Base-by-base conservation (phyloP, 495 filamentous ascomycete species). In the Friedmanniomyces simplex region DNA sequence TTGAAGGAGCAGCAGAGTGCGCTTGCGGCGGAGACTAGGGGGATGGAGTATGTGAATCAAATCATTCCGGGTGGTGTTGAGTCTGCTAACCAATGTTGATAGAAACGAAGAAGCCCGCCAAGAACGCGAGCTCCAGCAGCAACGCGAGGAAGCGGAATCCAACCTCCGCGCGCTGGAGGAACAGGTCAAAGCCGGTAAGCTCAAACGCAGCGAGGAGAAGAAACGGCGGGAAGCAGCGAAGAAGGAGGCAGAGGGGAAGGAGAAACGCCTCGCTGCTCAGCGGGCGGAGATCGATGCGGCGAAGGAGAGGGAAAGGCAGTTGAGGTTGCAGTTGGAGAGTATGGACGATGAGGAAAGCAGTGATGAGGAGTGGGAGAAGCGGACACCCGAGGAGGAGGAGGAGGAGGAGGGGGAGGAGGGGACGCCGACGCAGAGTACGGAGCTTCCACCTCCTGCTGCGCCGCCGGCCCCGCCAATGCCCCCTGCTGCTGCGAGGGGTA, bases 141-240 rank as follows among this genome's bases (percentile, higher is more conserved):
- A 96, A 70, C 85, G 85, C 48, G 82, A 89, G 59, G 91, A 84
- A 45, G 82, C 90, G 47, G 83, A 86, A 64, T 88, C 86, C 43
- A 85, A 89, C 45, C 79, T 96, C 21, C 85, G 81, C 63, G 91
- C 89, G 24, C 78, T 99, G 26, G 89, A 99, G 66, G 88, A 97
- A 67, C 89, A 94, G 68, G 89, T 97, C 46, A 84, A 84, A 60
- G 87, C 89, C 69, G 91, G 91, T 54, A 96, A 96, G 72, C 73
- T 97, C n/a, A 94, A 91, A 78, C 96, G 93, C 68, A 85, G 91
- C 63, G 94, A 97, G 69, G 94, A 96, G 73, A 95, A 91, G 73
- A 83, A 82, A 20, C 83, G 82, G 63, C 91, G 87, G 74, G 89
- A 96, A 69, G 91, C 90, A 48, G 88, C 91, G 10, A 74, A 88